phyloP scores from a whole-genome alignment of 1,139 yeast species.

The Debaryomyces coudertii region DNA sequence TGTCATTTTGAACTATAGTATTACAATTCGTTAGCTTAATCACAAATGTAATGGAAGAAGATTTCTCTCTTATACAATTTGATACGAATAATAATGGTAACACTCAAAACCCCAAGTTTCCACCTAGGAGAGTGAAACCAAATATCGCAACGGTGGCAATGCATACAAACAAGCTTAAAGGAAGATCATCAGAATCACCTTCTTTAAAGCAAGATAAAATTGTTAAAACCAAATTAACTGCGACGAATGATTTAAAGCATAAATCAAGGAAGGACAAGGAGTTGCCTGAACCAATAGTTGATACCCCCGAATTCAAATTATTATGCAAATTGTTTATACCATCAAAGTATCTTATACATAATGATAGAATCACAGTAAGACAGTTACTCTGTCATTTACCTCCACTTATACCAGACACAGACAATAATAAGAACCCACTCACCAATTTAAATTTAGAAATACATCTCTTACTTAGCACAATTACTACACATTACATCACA shows the following conservation, averaged over 20 bases:
- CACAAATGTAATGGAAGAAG: neutral
- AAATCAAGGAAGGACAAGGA: constrained; percentile 5
- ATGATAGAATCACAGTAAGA: constrained; percentile 28
- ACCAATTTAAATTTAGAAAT: constrained; percentile 35
- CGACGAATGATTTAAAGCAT: constrained; percentile 8
- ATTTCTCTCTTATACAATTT: neutral
- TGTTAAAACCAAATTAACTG: constrained; percentile 8
- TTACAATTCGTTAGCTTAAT: neutral
- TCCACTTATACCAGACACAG: constrained; percentile 19
- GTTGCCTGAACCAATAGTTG: constrained; percentile 5
- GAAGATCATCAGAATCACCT: neutral
- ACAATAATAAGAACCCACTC: constrained; percentile 17
- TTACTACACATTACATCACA: constrained; percentile 37
- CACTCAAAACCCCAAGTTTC: neutral
- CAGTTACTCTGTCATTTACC: constrained; percentile 36
- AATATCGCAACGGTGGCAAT: neutral
- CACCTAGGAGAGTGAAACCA: neutral
- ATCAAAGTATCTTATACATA: constrained; percentile 22
- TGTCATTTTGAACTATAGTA: neutral
- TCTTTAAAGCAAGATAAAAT: constrained; percentile 6
- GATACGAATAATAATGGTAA: neutral
- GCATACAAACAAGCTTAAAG: neutral
- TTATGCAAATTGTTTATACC: constrained; percentile 41
- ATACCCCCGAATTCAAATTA: constrained; percentile 31
- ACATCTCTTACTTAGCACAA: constrained; percentile 41